Evolutionary conservation across 2,329 filamentous ascomycete species (phyloP).

Genomic region (Xylaria multiplex): DNA sequence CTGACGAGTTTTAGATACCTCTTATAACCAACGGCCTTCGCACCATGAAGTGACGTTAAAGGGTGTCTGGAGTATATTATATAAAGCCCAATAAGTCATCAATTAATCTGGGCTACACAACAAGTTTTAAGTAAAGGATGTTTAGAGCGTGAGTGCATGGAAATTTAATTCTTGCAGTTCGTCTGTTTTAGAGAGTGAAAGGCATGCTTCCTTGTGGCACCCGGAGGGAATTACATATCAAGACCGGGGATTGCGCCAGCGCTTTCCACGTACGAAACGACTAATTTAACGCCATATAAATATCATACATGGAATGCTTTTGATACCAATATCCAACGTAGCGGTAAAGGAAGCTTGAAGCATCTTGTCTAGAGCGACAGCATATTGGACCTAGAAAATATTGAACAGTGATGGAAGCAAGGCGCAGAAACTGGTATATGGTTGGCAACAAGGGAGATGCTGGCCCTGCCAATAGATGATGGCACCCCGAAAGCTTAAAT

Average conservation of each 20-base stretch:
- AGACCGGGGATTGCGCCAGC: slow-evolving; percentile 8
- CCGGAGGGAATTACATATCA: not conserved
- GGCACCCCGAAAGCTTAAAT: not conserved
- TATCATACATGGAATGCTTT: not conserved
- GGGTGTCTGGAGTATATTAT: not conserved
- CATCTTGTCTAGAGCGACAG: not conserved
- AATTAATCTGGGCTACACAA: not conserved
- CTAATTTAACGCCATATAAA: not conserved
- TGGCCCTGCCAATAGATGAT: not conserved
- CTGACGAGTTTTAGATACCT: not conserved
- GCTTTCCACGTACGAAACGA: slow-evolving; percentile 5
- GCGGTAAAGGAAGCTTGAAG: not conserved
- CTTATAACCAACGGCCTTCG: not conserved
- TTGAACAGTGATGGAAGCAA: not conserved
- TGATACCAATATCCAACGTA: not conserved
- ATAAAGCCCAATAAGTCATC: not conserved
- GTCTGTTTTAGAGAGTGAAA: not conserved
- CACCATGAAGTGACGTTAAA: not conserved
- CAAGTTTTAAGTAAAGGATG: not conserved
- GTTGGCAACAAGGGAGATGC: not conserved
- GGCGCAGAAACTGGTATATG: not conserved
- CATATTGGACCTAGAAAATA: not conserved
- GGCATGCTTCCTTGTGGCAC: not conserved
- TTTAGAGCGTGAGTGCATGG: not conserved
- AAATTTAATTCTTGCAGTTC: not conserved